Conservation (phyloP, 1,284 basidiomycete genomes). For the Omphalotus olearius region DNA sequence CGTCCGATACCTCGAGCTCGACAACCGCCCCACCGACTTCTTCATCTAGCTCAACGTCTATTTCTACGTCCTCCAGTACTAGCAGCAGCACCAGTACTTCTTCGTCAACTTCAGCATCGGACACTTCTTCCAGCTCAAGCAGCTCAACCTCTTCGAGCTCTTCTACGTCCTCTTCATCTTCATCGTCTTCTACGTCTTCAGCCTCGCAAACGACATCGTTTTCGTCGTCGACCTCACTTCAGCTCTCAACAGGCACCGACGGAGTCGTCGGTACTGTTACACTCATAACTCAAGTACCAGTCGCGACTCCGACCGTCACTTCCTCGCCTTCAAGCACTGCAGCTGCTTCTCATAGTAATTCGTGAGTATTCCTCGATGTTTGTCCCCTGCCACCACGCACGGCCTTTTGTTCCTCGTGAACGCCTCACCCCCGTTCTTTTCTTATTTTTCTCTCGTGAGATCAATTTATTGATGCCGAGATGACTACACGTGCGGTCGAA, state of each 20-base stretch:
- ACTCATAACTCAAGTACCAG: slow-evolving; percentile 1
- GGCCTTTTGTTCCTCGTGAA: too few relatives aligned
- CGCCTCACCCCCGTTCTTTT: too few relatives aligned
- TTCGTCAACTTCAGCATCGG: slow-evolving; percentile 15
- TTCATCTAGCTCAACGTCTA: background rate
- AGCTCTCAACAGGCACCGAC: slow-evolving; percentile 2
- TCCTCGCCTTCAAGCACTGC: background rate
- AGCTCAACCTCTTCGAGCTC: slow-evolving; percentile 13
- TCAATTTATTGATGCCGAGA: too few relatives aligned
- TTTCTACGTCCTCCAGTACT: slow-evolving; percentile 13
- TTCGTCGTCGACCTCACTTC: slow-evolving; percentile 5
- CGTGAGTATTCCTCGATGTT: background rate
- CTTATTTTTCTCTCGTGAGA: too few relatives aligned
- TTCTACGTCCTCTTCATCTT: slow-evolving; percentile 7
- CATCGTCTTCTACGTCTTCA: too few relatives aligned
- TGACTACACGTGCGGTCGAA: too few relatives aligned
- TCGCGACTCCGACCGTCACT: slow-evolving; percentile 10
- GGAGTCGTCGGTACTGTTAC: background rate
- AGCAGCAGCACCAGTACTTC: slow-evolving; percentile 14
- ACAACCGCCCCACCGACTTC: slow-evolving; percentile 1
- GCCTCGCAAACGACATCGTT: slow-evolving; percentile 12
- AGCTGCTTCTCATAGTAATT: background rate
- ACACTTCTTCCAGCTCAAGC: slow-evolving; percentile 16
- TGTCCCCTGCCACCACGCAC: background rate
- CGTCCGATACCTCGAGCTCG: background rate